Percentiles rank a stretch among this genome's conserved stretches.
Evolutionary conservation across 495 filamentous ascomycete species (phyloP).

Genomic region (Daldinia bambusicola): DNA sequence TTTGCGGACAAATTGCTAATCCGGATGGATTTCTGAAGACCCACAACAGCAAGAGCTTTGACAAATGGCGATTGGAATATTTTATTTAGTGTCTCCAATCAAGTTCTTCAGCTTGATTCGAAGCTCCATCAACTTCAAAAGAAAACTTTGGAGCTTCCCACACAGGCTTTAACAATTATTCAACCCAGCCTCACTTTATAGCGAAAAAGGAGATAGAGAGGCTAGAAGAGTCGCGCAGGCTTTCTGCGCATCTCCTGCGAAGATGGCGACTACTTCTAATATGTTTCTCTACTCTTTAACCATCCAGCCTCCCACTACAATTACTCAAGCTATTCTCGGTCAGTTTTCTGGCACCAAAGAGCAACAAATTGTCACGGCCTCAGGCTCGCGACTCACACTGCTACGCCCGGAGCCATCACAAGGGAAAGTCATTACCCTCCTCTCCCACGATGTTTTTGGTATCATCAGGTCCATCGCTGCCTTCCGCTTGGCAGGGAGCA

Average conservation of each 20-base stretch:
- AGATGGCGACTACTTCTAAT: constrained; percentile 95
- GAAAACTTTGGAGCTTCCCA: constrained; percentile 13
- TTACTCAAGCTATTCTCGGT: constrained; percentile 89
- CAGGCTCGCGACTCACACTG: constrained; percentile 87
- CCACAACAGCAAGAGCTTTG: constrained; percentile 5
- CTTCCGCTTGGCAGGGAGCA: constrained; percentile 91
- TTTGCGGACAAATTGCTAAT: neutral
- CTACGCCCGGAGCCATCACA: constrained; percentile 85
- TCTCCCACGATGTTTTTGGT: constrained; percentile 93
- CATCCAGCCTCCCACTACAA: constrained; percentile 86
- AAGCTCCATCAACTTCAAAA: constrained; percentile 32
- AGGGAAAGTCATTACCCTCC: constrained; percentile 83
- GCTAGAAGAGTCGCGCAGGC: constrained; percentile 60
- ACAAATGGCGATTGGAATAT: constrained; percentile 12
- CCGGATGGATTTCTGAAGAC: neutral
- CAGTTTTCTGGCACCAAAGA: constrained; percentile 95
- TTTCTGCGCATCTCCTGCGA: constrained; percentile 61
- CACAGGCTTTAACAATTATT: constrained; percentile 11
- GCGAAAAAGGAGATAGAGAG: constrained; percentile 30
- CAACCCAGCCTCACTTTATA: constrained; percentile 18
- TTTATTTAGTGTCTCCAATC: constrained; percentile 21
- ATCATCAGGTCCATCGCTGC: constrained; percentile 89
- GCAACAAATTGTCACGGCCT: constrained; percentile 95
- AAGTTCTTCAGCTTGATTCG: constrained; percentile 22
- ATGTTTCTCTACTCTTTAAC: constrained; percentile 99